Evolutionary conservation across 768 basidiomycete genomes (phyloP), one percentile per base, ranked within the genome.

Genomic region (Crassisporium funariophilum): DNA sequence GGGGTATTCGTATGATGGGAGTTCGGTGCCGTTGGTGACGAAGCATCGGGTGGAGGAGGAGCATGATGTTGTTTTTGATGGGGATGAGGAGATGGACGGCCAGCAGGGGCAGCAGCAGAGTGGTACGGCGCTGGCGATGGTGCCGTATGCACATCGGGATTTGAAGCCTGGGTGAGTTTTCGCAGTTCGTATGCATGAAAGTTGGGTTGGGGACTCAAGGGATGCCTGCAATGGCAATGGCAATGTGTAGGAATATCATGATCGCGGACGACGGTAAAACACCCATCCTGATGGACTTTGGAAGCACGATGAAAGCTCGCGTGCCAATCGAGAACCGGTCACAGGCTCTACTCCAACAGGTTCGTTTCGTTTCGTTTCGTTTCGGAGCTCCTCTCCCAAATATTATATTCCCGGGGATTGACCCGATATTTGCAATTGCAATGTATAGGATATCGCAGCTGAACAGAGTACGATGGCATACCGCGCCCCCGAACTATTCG

Each of bases 391-490:
- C 15, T 8, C 15, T 22, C 17, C 43, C 41, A 50, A 42, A 37
- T 19, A 44, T 34, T 19, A 44, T 34, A 19, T 8, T n/a, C 35
- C n/a, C 11, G n/a, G n/a, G 11, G 2, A 11, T 31, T n/a, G 29
- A 11, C 29, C 29, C 29, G n/a, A 2, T 3, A 31, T 22, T 20
- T 49, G n/a, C n/a, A n/a, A n/a, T n/a, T n/a, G n/a, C n/a, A n/a
- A n/a, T n/a, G n/a, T n/a, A 15, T 48, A 90, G 81, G 97, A 99
- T 64, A 83, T 95, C 53, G 97, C 97, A 2, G 93, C 92, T 13
- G 97, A 99, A 66, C 95, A 95, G 66, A 95, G 93, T 55, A 93
- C 94, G 10, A 98, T 99, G 97, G 91, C 97, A 0, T 99, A 95
- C 59, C 85, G 97, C 15, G 95, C 97, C 2, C 97, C 97, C 0